Evolutionary conservation across 257 asterid genomes (phyloP).

Genomic region (Nicotiana noctiflora): DNA sequence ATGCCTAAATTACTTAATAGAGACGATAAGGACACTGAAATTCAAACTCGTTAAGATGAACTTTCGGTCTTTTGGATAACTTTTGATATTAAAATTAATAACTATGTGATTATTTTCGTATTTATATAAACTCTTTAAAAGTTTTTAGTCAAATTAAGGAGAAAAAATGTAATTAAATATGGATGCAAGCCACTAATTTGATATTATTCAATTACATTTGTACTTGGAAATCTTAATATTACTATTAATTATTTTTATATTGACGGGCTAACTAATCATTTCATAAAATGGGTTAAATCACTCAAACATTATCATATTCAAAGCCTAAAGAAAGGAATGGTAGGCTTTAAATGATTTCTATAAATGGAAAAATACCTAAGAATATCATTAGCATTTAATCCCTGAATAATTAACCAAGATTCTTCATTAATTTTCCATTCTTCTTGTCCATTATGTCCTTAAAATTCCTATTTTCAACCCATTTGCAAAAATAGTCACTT

Average conservation of each 20-base stretch:
- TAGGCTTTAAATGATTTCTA: slow-evolving; percentile 20
- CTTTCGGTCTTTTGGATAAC: too few relatives aligned
- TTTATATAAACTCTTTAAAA: neutral
- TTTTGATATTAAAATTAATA: neutral
- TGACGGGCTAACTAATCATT: neutral
- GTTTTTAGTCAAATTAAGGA: neutral
- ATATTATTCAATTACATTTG: neutral
- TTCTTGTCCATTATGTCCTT: slow-evolving; percentile 8
- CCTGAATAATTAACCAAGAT: slow-evolving; percentile 31
- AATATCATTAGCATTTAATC: slow-evolving; percentile 30
- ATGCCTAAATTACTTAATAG: neutral
- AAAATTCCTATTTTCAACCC: neutral
- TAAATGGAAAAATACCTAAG: slow-evolving; percentile 12
- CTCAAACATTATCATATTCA: neutral
- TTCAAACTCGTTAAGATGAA: too few relatives aligned
- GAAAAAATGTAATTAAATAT: neutral
- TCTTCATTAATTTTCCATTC: slow-evolving; percentile 21
- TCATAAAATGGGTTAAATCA: neutral
- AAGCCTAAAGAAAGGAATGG: neutral
- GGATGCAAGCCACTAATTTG: neutral
- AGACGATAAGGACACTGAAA: neutral
- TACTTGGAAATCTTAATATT: neutral
- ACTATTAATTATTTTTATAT: too few relatives aligned
- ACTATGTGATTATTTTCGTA: neutral
- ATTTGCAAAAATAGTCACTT: neutral